Evolutionary conservation across 768 basidiomycete genomes (phyloP).

Genomic region (Trametes maxima): DNA sequence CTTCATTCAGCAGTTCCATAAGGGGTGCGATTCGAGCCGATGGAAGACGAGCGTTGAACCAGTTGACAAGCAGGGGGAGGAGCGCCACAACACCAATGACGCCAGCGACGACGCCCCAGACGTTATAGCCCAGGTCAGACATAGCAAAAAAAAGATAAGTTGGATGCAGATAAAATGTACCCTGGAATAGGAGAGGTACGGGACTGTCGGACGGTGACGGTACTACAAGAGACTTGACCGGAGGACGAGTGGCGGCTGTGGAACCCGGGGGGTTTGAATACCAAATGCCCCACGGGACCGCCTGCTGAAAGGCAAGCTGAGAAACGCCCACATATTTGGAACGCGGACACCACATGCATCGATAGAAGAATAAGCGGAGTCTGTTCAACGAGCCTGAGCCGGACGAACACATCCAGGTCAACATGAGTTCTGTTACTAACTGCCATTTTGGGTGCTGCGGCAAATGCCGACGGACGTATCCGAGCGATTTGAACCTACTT

Average conservation of each 20-base stretch:
- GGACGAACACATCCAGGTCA: too few species aligned
- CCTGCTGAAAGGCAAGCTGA: too few species aligned
- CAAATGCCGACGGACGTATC: not conserved
- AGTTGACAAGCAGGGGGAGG: not conserved
- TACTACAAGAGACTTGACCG: too few species aligned
- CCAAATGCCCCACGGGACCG: too few species aligned
- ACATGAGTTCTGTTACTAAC: too few species aligned
- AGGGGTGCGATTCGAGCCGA: not conserved
- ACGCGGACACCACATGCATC: too few species aligned
- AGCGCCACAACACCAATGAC: not conserved
- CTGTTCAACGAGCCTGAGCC: not conserved
- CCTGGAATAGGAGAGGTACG: too few species aligned
- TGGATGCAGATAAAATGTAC: too few species aligned
- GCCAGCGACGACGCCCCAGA: constrained; percentile 11
- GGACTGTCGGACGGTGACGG: too few species aligned
- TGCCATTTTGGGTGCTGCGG: not conserved
- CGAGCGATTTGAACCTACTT: not conserved
- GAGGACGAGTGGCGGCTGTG: too few species aligned
- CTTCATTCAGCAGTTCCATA: not conserved
- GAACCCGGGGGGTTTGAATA: too few species aligned
- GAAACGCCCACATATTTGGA: too few species aligned
- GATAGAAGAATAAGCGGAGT: not conserved
- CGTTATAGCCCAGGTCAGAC: constrained; percentile 8
- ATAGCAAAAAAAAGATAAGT: not conserved
- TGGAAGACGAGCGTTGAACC: constrained; percentile 3